Percentiles rank a stretch among this genome's conserved stretches.
These are phyloP conservation scores for Termitomyces sp. DNA, from an alignment of 768 basidiomycete species.

Conservation along the genomic window DNA sequence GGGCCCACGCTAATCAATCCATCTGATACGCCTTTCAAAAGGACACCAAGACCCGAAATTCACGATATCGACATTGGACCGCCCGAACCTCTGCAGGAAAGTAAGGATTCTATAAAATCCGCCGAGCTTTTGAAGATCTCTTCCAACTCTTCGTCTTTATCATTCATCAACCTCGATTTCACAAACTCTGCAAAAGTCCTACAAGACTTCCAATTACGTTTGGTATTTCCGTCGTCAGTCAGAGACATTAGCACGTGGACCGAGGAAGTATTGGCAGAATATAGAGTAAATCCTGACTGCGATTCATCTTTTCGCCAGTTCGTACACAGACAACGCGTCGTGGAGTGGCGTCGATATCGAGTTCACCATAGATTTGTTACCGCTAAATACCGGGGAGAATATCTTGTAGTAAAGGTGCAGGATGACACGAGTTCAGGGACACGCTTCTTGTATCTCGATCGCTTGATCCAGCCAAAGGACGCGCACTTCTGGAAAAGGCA, in stretches of 20 bases:
- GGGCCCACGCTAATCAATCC: neutral
- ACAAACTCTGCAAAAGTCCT: neutral
- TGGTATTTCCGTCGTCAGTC: neutral
- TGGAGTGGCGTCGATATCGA: conserved; percentile 6
- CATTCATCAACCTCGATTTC: neutral
- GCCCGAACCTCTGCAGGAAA: neutral
- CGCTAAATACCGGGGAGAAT: neutral
- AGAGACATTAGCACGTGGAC: neutral
- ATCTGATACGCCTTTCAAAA: neutral
- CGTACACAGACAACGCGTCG: neutral
- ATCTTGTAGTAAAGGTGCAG: neutral
- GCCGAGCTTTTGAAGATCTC: neutral
- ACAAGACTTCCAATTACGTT: neutral
- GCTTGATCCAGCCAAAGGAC: neutral
- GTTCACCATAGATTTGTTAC: neutral
- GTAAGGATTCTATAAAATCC: neutral
- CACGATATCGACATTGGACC: neutral
- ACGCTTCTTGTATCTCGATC: neutral
- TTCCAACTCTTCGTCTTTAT: neutral
- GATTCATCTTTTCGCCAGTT: neutral
- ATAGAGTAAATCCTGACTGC: neutral
- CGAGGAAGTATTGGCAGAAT: neutral
- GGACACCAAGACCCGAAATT: neutral
- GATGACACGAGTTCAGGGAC: neutral
- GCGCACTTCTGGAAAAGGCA: neutral